Conservation (phyloP, 805 yeast genomes). For the Lipomyces orientalis region DNA sequence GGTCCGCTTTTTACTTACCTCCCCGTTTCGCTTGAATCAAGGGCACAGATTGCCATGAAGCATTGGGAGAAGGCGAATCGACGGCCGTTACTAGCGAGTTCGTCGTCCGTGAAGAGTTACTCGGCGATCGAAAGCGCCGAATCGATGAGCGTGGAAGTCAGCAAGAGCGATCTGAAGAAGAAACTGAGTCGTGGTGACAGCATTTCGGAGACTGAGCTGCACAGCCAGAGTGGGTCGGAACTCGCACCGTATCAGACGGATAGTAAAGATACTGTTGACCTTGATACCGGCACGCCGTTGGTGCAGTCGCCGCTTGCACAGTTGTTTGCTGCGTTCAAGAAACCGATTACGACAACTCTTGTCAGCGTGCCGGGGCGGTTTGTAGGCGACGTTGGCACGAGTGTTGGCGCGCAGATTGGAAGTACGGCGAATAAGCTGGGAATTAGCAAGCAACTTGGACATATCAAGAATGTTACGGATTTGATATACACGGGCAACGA, state of each 20-base stretch:
- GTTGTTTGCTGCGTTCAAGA: constrained; percentile 14
- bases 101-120: constrained; percentile 4
- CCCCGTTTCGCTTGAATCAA: constrained; percentile 45
- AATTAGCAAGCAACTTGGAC: constrained; percentile 9
- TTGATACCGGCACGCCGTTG: constrained; percentile 2
- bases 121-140: not conserved
- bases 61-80: constrained; percentile 12
- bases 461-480: constrained; percentile 21
- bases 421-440: constrained; percentile 20
- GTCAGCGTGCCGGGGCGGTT: constrained; percentile 18
- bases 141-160: not conserved
- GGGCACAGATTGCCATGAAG: constrained; percentile 19
- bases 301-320: constrained; percentile 30
- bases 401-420: constrained; percentile 16
- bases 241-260: not conserved
- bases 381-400: constrained; percentile 13
- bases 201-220: constrained; percentile 11
- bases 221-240: not conserved
- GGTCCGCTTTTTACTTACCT: constrained; percentile 47
- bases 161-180: constrained; percentile 9
- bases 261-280: constrained; percentile 15
- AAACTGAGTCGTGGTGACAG: not conserved
- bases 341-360: constrained; percentile 19
- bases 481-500: constrained; percentile 35
- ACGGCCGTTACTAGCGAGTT: not conserved